Evolutionary conservation across 306 rosid genomes (phyloP).

Genomic region (Lathyrus aphaca): DNA sequence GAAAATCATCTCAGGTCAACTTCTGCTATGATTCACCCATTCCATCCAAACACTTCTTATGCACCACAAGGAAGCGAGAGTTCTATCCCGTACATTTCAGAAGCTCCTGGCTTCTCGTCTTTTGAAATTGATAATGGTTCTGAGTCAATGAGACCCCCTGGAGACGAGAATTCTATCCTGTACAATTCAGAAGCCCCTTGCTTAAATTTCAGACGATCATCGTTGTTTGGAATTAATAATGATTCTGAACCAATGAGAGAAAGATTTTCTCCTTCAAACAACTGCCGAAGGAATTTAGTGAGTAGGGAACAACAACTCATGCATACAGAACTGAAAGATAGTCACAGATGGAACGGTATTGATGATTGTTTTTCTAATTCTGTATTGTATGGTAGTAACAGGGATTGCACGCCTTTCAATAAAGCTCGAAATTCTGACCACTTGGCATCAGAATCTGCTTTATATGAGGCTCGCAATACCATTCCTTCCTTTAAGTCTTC

Average conservation of each 20-base stretch:
- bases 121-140: slow-evolving; percentile 31
- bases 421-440: slow-evolving; percentile 37
- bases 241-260: slow-evolving; percentile 32
- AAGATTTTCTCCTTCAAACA: slow-evolving; percentile 39
- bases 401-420: slow-evolving; percentile 34
- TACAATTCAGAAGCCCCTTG: slow-evolving; percentile 39
- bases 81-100: slow-evolving; percentile 41
- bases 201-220: slow-evolving; percentile 22
- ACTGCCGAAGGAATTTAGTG: slow-evolving; percentile 36
- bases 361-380: slow-evolving; percentile 35
- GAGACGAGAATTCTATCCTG: slow-evolving; percentile 39
- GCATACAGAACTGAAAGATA: slow-evolving; percentile 36
- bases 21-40: slow-evolving; percentile 40
- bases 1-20: slow-evolving; percentile 44
- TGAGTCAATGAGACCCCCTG: slow-evolving; percentile 29
- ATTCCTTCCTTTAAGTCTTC: slow-evolving; percentile 33
- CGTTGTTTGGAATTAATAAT: slow-evolving; percentile 22
- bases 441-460: slow-evolving; percentile 32
- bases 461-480: slow-evolving; percentile 22
- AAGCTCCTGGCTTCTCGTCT: slow-evolving; percentile 32
- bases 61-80: slow-evolving; percentile 38
- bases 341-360: slow-evolving; percentile 12
- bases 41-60: slow-evolving; percentile 27
- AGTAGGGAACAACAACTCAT: slow-evolving; percentile 33
- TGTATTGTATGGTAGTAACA: slow-evolving; percentile 19